Conservation (phyloP, 768 basidiomycete genomes). For the Roridomyces roridus region DNA sequence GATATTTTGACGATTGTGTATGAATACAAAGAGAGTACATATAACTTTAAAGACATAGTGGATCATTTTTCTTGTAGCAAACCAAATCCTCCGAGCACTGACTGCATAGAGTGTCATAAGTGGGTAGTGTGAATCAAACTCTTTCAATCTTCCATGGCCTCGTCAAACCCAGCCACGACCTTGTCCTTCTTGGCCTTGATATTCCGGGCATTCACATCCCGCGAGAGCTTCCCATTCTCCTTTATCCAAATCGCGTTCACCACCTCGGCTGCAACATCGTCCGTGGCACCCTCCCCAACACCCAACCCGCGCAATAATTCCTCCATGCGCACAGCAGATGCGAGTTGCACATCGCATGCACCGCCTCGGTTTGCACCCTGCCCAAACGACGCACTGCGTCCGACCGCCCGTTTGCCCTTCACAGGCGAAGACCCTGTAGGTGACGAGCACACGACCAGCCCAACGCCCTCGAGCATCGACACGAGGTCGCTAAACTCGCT, state of each 20-base stretch:
- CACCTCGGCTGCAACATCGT: conserved; percentile 56
- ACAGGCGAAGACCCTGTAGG: conserved; percentile 45
- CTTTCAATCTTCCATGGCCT: conserved; percentile 51
- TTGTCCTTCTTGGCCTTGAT: conserved; percentile 36
- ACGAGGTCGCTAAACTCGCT: conserved; percentile 80
- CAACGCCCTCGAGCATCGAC: conserved; percentile 75
- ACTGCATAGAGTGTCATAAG: conserved; percentile 21
- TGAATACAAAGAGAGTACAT: conserved; percentile 19
- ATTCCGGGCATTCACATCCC: conserved; percentile 42
- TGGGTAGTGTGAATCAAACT: conserved; percentile 3
- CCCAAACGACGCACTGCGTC: conserved; percentile 66
- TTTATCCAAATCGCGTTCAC: conserved; percentile 59
- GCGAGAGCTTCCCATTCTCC: conserved; percentile 51
- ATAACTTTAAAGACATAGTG: conserved; percentile 14
- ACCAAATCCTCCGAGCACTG: conserved; percentile 24
- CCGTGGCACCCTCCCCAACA: conserved; percentile 36
- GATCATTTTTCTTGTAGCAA: conserved; percentile 10
- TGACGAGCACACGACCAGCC: conserved; percentile 54
- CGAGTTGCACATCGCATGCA: conserved; percentile 56
- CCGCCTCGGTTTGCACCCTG: conserved; percentile 41
- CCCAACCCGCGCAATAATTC: conserved; percentile 79
- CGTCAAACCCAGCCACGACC: conserved; percentile 41
- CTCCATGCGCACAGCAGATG: conserved; percentile 66
- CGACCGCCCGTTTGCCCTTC: conserved; percentile 57
- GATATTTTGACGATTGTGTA: neutral